Base-by-base conservation (phyloP, 345 rosid species). In the Barbarea vulgaris region DNA sequence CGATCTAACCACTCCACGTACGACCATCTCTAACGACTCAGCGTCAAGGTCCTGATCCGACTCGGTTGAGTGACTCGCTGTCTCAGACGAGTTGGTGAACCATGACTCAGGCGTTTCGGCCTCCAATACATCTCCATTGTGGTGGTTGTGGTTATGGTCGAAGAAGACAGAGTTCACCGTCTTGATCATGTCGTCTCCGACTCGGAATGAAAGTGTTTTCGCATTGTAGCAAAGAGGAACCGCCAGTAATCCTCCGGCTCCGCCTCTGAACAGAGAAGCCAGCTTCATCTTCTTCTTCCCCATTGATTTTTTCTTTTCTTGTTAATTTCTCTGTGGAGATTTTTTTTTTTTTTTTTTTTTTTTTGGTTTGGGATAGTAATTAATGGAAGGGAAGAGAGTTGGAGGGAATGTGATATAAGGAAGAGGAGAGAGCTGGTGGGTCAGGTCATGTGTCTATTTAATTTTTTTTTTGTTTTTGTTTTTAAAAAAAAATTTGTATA, bases 181-280 rank as follows among this genome's bases (percentile, higher is more conserved):
- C 77, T 93, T 93, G 93, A 87, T 87, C 18, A 88, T 75, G 17
- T 81, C 84, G 41, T 83, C 86, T 0, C 73, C 80, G 19, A 77
- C 85, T 34, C 97, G 77, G 77, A 91, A 93, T 0, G 98, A 93
- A 3, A 75, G 78, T 6, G 94, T 93, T 77, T 79, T 88, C 3
- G 97, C 93, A 50, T 89, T 78, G 50, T 80, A 82, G 79, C 98
- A 93, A 88, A 88, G 68, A 86, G 84, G 93, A 85, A 89, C 75
- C 54, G 89, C 72, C 27, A 85, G 73, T 2, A 51, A 76, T 4
- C 59, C 74, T 0, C 71, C 70, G 19, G 57, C 83, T 50, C 80
- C 80, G 72, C 31, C 51, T 73, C 67, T 83, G 78, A 86, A 89
- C 6, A 89, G 71, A 51, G 88, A 74, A 22, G 88, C 77, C 25